Conservation (phyloP, 2,329 filamentous ascomycete genomes). For the Bipolaris bicolor region DNA sequence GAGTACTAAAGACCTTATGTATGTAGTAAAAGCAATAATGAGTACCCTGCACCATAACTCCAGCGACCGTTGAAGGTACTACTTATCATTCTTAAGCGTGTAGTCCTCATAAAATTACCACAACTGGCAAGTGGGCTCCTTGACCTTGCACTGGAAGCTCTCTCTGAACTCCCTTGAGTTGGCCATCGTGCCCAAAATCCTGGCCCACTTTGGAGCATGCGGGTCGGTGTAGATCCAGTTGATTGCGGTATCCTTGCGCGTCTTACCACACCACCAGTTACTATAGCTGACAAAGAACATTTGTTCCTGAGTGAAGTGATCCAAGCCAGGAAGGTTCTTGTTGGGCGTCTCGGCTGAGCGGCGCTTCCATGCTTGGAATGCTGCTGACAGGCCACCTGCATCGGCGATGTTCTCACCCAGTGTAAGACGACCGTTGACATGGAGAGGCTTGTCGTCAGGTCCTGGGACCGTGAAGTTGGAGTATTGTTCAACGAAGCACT, state of each 20-base stretch:
- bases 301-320: constrained; percentile 69
- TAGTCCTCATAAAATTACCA: constrained; percentile 58
- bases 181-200: constrained; percentile 65
- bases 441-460: constrained; percentile 62
- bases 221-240: constrained; percentile 66
- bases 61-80: neutral
- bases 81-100: neutral
- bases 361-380: constrained; percentile 70
- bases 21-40: neutral
- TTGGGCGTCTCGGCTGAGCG: constrained; percentile 59
- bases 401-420: constrained; percentile 76
- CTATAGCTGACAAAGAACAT: constrained; percentile 71
- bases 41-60: neutral
- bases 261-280: constrained; percentile 72
- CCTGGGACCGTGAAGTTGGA: constrained; percentile 64
- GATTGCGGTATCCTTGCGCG: constrained; percentile 63
- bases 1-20: neutral
- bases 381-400: constrained; percentile 68
- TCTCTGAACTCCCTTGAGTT: constrained; percentile 72
- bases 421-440: constrained; percentile 68
- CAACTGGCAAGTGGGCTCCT: constrained; percentile 71
- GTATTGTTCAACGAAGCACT: constrained; percentile 74
- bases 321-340: constrained; percentile 60
- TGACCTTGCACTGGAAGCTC: constrained; percentile 68
- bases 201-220: constrained; percentile 68